Evolutionary conservation across 1,284 basidiomycete species (phyloP).

Genomic region (Ustilago curta): DNA sequence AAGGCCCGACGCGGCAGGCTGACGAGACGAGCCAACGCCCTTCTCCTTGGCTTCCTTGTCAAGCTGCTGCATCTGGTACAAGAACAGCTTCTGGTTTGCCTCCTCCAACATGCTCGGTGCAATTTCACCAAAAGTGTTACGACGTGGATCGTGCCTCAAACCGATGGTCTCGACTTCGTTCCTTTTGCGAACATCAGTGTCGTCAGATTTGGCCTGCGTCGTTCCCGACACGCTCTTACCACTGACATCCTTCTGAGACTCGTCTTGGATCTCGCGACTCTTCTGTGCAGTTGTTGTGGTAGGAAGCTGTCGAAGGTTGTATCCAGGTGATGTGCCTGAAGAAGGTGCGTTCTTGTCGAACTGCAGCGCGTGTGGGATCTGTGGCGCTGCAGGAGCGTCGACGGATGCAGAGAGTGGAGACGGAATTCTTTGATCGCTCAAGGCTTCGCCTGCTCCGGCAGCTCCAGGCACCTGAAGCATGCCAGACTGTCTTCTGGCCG

Average conservation of each 20-base stretch:
- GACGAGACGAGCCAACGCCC: conserved; percentile 23
- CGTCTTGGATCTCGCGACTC: neutral
- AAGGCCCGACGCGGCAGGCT: conserved; percentile 6
- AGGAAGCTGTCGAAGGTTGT: conserved; percentile 9
- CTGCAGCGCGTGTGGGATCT: conserved; percentile 33
- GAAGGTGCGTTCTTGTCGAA: conserved; percentile 27
- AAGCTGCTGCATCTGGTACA: conserved; percentile 43
- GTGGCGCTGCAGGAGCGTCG: conserved; percentile 30
- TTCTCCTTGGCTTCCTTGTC: conserved; percentile 21
- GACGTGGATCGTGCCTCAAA: conserved; percentile 27
- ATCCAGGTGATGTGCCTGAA: conserved; percentile 7
- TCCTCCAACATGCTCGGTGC: conserved; percentile 39
- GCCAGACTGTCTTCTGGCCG: conserved; percentile 23
- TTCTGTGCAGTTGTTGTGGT: neutral
- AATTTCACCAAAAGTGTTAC: conserved; percentile 37
- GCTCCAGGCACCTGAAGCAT: conserved; percentile 18
- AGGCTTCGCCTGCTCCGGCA: neutral
- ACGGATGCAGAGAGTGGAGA: conserved; percentile 30
- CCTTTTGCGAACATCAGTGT: conserved; percentile 26
- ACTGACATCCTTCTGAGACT: neutral
- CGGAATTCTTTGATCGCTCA: conserved; percentile 17
- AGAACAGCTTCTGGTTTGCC: conserved; percentile 37
- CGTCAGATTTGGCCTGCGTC: conserved; percentile 41
- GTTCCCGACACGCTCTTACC: conserved; percentile 19
- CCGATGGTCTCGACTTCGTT: conserved; percentile 11